Evolutionary conservation across 805 yeast genomes (phyloP).

Genomic region (Yarrowia bubula): DNA sequence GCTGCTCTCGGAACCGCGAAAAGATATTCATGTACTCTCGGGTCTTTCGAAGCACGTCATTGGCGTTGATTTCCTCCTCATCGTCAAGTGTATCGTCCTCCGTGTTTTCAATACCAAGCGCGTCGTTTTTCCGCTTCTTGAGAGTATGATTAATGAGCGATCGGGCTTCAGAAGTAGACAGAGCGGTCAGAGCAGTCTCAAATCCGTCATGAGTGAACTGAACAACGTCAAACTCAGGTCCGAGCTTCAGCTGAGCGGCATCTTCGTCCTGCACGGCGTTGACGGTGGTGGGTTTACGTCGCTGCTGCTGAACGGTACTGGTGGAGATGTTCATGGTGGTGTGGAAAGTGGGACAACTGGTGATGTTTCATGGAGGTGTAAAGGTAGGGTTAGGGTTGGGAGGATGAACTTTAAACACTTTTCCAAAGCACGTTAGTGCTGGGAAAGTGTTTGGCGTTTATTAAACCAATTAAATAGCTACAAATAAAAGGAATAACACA

Average conservation of each 20-base stretch:
- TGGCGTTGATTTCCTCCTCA: constrained; percentile 41
- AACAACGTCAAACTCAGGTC: constrained; percentile 84
- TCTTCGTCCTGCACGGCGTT: constrained; percentile 87
- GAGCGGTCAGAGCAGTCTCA: constrained; percentile 71
- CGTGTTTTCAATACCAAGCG: constrained; percentile 36
- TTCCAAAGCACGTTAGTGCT: no score
- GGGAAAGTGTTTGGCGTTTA: no score
- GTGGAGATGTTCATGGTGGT: constrained; percentile 79
- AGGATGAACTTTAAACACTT: no score
- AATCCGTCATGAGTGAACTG: constrained; percentile 82
- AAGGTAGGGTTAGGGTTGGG: not conserved
- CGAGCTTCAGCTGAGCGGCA: constrained; percentile 80
- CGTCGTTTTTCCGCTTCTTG: constrained; percentile 61
- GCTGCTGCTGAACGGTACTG: constrained; percentile 72
- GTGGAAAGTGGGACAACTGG: no score
- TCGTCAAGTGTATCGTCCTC: constrained; percentile 41
- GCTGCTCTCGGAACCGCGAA: constrained; percentile 87
- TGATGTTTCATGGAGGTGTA: not conserved
- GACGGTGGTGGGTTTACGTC: constrained; percentile 64
- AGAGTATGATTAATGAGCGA: constrained; percentile 86
- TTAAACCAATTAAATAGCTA: no score
- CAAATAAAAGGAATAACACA: no score
- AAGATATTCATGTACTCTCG: constrained; percentile 81
- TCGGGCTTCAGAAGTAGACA: constrained; percentile 87
- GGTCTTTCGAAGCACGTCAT: constrained; percentile 81